Percentiles rank a stretch among this genome's conserved stretches.
Conservation (phyloP, 345 rosid species). For the Durio zibethinus region DNA sequence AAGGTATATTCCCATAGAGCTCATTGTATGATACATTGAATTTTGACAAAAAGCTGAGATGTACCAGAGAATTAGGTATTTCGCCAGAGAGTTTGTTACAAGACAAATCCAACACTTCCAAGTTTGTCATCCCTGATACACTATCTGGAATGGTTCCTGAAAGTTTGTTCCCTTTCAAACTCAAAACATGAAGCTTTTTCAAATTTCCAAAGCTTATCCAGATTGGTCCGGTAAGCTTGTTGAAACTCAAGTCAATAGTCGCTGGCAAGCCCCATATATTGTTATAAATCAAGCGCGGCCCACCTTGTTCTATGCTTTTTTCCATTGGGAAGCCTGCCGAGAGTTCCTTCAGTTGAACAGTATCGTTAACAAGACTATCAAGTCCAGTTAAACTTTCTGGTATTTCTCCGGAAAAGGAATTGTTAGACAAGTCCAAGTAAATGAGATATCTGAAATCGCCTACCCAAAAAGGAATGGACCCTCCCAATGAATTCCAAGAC, state of each 20-base stretch:
- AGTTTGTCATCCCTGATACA: conserved; percentile 14
- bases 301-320: accelerated
- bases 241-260: conserved; percentile 22
- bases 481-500: not conserved
- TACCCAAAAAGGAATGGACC: conserved; percentile 1
- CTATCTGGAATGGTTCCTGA: conserved; percentile 14
- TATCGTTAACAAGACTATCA: not conserved
- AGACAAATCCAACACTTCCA: conserved; percentile 21
- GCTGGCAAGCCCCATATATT: conserved; percentile 17
- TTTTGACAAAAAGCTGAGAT: conserved; percentile 8
- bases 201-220: conserved; percentile 14
- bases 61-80: conserved; percentile 12
- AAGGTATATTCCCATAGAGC: conserved; percentile 21
- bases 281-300: not conserved
- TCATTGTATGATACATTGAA: conserved; percentile 32
- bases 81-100: not conserved
- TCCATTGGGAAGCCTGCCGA: not conserved
- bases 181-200: conserved; percentile 11
- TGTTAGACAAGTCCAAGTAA: conserved; percentile 29
- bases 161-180: not conserved
- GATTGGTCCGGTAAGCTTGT: conserved; percentile 26
- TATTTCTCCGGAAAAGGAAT: conserved; percentile 31
- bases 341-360: not conserved
- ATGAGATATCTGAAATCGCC: conserved; percentile 22
- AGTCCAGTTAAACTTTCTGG: conserved; percentile 22